phyloP scores from a whole-genome alignment of 2,329 filamentous ascomycete species.

The Epichloe gansuensis region DNA sequence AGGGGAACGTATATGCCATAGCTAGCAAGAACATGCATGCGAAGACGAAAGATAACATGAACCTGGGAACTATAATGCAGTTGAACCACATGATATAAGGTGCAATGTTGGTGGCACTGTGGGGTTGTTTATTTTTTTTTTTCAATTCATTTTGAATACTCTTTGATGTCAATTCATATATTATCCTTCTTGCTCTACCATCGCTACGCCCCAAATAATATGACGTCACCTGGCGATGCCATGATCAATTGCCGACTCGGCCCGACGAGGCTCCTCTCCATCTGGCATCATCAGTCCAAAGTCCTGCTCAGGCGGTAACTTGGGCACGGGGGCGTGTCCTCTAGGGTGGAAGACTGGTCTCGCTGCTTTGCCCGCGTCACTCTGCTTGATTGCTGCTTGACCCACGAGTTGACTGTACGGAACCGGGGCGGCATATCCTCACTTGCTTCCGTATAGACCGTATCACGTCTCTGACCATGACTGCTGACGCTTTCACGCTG shows the following conservation, averaged over 20 bases:
- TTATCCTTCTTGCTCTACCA: not conserved
- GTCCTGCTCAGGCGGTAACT: constrained; percentile 32
- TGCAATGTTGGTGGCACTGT: too few species aligned
- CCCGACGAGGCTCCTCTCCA: constrained; percentile 32
- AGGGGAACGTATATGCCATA: not conserved
- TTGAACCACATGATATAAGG: too few species aligned
- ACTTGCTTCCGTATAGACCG: constrained; percentile 39
- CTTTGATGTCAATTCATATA: not conserved
- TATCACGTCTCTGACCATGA: constrained; percentile 27
- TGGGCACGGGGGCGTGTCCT: constrained; percentile 28
- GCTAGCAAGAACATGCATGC: not conserved
- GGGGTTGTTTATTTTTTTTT: not conserved
- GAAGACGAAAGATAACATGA: too few species aligned
- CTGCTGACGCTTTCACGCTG: constrained; percentile 7
- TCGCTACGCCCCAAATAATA: not conserved
- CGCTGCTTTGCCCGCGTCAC: constrained; percentile 35
- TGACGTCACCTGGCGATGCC: constrained; percentile 1
- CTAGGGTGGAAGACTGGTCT: constrained; percentile 8
- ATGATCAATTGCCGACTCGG: constrained; percentile 15
- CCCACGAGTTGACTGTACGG: constrained; percentile 49
- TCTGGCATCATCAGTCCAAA: constrained; percentile 40
- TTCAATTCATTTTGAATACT: not conserved
- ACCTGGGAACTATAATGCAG: too few species aligned
- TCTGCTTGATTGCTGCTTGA: constrained; percentile 48
- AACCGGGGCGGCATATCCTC: constrained; percentile 45